These are phyloP conservation scores for Claviceps purpurea DNA, from an alignment of 2,329 filamentous ascomycete species.

Conservation along the genomic window DNA sequence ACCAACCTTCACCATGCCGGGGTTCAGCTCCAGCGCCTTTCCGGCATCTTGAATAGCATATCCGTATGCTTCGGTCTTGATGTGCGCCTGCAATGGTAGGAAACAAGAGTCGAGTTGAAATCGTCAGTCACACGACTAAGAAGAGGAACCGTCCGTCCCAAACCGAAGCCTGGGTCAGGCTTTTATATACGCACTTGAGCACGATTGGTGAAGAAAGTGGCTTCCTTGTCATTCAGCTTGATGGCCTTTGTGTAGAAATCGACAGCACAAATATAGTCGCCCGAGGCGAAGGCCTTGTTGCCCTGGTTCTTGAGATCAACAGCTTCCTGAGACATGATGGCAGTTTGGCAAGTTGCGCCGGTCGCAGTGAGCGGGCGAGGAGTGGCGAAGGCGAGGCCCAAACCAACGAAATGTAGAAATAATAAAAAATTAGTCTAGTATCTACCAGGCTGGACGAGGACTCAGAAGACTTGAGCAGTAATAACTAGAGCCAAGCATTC, in stretches of 20 bases:
- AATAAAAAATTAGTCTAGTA: background rate
- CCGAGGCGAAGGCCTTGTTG: constrained; percentile 79
- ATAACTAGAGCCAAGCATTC: background rate
- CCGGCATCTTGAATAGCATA: constrained; percentile 85
- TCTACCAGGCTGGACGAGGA: background rate
- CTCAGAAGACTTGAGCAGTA: background rate
- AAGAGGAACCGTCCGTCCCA: constrained; percentile 5
- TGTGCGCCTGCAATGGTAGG: constrained; percentile 53
- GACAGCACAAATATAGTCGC: constrained; percentile 75
- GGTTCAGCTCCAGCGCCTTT: constrained; percentile 81
- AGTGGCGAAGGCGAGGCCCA: background rate
- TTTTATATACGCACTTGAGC: constrained; percentile 58
- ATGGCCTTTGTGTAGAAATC: constrained; percentile 83
- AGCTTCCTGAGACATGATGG: constrained; percentile 48
- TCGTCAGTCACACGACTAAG: constrained; percentile 34
- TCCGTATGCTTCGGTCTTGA: constrained; percentile 91
- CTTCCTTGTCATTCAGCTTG: constrained; percentile 65
- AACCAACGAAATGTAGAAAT: background rate
- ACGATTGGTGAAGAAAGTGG: constrained; percentile 86
- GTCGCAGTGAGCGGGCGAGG: background rate
- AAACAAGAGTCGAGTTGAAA: background rate
- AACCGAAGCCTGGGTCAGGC: constrained; percentile 1
- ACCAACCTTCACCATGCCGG: constrained; percentile 72
- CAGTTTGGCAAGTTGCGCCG: background rate
- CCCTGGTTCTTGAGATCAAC: constrained; percentile 81